Evolutionary conservation across 164 flowering plant genomes (phyloP), one percentile per base, ranked within the genome.

Genomic region (Platanus orientalis): DNA sequence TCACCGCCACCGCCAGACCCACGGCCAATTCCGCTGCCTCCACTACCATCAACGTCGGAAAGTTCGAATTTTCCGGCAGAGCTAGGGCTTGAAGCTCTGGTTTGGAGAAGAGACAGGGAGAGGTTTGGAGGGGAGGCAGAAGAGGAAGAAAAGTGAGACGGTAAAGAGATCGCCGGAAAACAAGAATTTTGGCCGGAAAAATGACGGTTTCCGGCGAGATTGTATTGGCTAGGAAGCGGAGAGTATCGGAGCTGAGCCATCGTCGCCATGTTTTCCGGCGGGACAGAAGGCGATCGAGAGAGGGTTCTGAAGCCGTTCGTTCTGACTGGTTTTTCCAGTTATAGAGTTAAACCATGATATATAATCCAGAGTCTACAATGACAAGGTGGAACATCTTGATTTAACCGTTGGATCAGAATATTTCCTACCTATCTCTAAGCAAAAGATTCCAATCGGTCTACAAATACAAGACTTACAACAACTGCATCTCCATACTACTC

Each of bases 161-260:
- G 42, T 39, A 54, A 25, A 7, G 62, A 40, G 16, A 36, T 1
- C 7, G 63, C 30, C 0, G 60, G 48, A 19, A 50, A 47, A 23
- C 27, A 57, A n/a, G 36, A 25, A 5, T 16, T 6, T 16, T 48
- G 45, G 21, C 4, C 54, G 39, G 50, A 6, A 64, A 29, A n/a
- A 3, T 27, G 57, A 34, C 55, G 63, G 7, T 24, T 49, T 19
- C 47, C 58, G 60, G 49, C 1, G 56, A 27, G 16, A 4, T 9
- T 21, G 54, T 59, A 14, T 51, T 34, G 55, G 36, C 51, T 52
- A 12, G 62, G 32, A 25, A 69, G 57, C 2, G 72, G 71, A 39
- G 80, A 63, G 52, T 36, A 75, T 20, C 75, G 81, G 52, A 80
- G 78, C 69, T 78, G 81, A 67, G 78, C 63, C 66, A 73, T 58